Conservation (phyloP, 208 protist genomes). For the Wallacemonas sp. region DNA sequence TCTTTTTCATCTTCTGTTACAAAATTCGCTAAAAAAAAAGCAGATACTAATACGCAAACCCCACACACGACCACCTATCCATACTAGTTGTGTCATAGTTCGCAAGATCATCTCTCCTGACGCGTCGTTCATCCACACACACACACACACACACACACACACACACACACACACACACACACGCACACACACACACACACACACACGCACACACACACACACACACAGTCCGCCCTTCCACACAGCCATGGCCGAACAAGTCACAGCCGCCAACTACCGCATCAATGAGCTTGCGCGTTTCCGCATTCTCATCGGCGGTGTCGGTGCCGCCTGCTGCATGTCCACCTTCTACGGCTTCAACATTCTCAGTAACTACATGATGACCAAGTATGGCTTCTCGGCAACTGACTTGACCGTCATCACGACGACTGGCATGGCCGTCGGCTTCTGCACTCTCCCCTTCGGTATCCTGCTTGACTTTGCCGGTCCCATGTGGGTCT, state of each 20-base stretch:
- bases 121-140: too few species aligned
- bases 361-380: slow-evolving; percentile 51
- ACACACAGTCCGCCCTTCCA: background rate
- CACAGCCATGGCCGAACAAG: slow-evolving; percentile 9
- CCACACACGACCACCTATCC: too few species aligned
- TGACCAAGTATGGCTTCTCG: slow-evolving; percentile 35
- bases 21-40: too few species aligned
- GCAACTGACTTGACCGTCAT: slow-evolving; percentile 53
- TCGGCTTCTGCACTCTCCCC: slow-evolving; percentile 51
- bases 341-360: slow-evolving; percentile 63
- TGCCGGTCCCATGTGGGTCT: slow-evolving; percentile 47
- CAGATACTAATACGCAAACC: too few species aligned
- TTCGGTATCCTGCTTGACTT: slow-evolving; percentile 63
- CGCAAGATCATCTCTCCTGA: too few species aligned
- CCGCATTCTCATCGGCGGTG: slow-evolving; percentile 42
- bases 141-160: too few species aligned
- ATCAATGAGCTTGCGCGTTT: slow-evolving; percentile 57
- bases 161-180: too few species aligned
- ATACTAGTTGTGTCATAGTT: too few species aligned
- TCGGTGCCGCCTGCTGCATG: slow-evolving; percentile 35
- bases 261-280: slow-evolving; percentile 24
- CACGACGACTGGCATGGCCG: slow-evolving; percentile 47
- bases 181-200: too few species aligned
- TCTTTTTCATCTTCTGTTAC: background rate
- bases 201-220: too few species aligned